Base-by-base conservation (phyloP, 2,329 filamentous ascomycete genomes). In the Zymoseptoria pseudotritici region DNA sequence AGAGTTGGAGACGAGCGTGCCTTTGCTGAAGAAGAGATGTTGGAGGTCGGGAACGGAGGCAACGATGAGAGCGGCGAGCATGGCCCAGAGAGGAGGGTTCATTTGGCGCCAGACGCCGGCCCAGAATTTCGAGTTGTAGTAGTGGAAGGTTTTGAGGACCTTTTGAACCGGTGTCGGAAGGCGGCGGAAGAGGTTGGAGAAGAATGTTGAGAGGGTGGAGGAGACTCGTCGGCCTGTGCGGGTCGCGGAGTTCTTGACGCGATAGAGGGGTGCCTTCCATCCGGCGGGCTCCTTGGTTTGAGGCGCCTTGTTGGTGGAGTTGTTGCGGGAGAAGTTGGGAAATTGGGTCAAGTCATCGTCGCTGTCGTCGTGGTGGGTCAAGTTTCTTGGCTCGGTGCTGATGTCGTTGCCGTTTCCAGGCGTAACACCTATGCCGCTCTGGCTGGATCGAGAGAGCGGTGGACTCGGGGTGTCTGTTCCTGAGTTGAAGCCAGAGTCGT, bases 61-160 rank as follows among this genome's bases (percentile, higher is more conserved):
- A 5, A 99, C 89, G 55, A 96, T 77, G 53, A 97, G 87, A n/a
- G 94, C 90, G 49, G 86, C 79, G 36, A 97, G 79, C 94, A 99
- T 97, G 29, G 94, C 92, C 91, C 92, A 97, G 24, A 99, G 85
- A 0, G 94, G 94, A 50, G 94, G 93, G 75, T 97, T 97, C 93
- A 99, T 97, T 74, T 97, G 96, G 54, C 89, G 88, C 89, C 89
- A 94, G 11, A 92, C 73, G 56, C 91, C 91, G 54, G 76, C 76
- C 66, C 83, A 75, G 67, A 90, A 87, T 63, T 73, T 82, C 74
- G 67, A 67, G 29, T 77, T 57, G 50, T 73, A 75, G 31, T 70
- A 73, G 52, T 73, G 76, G 19, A 77, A 63, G 22, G 73, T 76
- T 9, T 77, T 74, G 3, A 86, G 69, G 6, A 71, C 65, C 55